Percentiles rank a stretch among this genome's conserved stretches.
Evolutionary conservation across 140 eudicot genomes (phyloP).

Genomic region (Ambrosia hybrid): DNA sequence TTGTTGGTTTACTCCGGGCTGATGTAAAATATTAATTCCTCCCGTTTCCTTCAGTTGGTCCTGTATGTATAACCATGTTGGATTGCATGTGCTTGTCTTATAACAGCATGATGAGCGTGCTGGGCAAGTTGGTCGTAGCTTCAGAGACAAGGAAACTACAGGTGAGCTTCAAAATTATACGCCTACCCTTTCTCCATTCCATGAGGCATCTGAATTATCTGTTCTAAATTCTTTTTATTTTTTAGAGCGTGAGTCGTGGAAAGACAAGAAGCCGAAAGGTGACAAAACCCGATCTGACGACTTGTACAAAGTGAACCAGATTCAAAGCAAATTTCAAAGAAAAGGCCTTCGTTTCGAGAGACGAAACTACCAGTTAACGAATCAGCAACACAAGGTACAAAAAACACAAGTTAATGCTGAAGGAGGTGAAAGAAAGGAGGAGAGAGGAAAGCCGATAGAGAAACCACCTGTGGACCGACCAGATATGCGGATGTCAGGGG

Average conservation of each 20-base stretch:
- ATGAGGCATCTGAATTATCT: not conserved
- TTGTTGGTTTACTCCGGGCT: conserved; percentile 29
- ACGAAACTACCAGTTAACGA: conserved; percentile 53
- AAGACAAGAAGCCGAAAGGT: conserved; percentile 42
- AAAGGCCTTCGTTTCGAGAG: conserved; percentile 82
- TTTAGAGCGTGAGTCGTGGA: conserved; percentile 76
- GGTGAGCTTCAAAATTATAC: conserved; percentile 42
- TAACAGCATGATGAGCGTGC: conserved; percentile 92
- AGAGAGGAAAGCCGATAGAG: conserved; percentile 40
- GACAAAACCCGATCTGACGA: conserved; percentile 51
- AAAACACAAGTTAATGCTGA: conserved; percentile 19
- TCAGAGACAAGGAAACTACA: conserved; percentile 48
- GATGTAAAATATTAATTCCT: conserved; percentile 39
- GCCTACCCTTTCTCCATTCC: not conserved
- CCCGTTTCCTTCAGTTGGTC: conserved; percentile 47
- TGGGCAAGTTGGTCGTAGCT: conserved; percentile 64
- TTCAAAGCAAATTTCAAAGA: conserved; percentile 47
- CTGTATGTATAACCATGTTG: conserved; percentile 63
- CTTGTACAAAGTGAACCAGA: conserved; percentile 46
- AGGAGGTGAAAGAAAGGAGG: conserved; percentile 50
- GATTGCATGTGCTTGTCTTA: conserved; percentile 80
- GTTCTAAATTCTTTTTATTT: conserved; percentile 7
- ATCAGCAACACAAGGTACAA: conserved; percentile 33
- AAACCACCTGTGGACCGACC: conserved; percentile 36
- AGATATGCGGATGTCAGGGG: conserved; percentile 41